Percentiles rank a stretch among this genome's conserved stretches.
Conservation (phyloP, 805 yeast genomes). For the Candida khao-thaluensis region DNA sequence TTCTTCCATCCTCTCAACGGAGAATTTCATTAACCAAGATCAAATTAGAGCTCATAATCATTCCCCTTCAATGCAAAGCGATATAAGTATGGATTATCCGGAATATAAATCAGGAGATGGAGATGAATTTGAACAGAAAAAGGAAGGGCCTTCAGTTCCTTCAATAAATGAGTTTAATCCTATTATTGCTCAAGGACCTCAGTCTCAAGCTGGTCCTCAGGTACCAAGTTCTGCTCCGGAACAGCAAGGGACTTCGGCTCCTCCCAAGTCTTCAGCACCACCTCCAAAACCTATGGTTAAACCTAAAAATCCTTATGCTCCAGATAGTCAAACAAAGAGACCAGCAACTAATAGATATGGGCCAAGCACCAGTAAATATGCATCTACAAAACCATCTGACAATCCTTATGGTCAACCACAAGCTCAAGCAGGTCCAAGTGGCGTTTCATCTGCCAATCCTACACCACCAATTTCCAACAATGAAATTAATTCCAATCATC, state of each 20-base stretch:
- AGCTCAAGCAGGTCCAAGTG: constrained; percentile 5
- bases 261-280: constrained; percentile 9
- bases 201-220: neutral
- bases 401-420: neutral
- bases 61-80: constrained; percentile 34
- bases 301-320: constrained; percentile 40
- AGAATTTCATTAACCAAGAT: constrained; percentile 17
- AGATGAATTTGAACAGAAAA: neutral
- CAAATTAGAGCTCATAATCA: constrained; percentile 20
- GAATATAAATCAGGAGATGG: constrained; percentile 19
- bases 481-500: too few species aligned
- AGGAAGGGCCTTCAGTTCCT: neutral
- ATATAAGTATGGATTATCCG: constrained; percentile 31
- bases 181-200: neutral
- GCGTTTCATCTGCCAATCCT: neutral
- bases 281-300: constrained; percentile 8
- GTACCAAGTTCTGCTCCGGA: constrained; percentile 6
- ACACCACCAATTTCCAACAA: too few species aligned
- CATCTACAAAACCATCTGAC: too few species aligned
- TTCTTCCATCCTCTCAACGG: constrained; percentile 21
- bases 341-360: constrained; percentile 26
- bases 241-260: constrained; percentile 21
- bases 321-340: constrained; percentile 20
- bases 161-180: neutral
- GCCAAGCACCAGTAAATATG: constrained; percentile 18